Conservation (phyloP, 2,329 filamentous ascomycete genomes). For the Verticillium tricorpus region DNA sequence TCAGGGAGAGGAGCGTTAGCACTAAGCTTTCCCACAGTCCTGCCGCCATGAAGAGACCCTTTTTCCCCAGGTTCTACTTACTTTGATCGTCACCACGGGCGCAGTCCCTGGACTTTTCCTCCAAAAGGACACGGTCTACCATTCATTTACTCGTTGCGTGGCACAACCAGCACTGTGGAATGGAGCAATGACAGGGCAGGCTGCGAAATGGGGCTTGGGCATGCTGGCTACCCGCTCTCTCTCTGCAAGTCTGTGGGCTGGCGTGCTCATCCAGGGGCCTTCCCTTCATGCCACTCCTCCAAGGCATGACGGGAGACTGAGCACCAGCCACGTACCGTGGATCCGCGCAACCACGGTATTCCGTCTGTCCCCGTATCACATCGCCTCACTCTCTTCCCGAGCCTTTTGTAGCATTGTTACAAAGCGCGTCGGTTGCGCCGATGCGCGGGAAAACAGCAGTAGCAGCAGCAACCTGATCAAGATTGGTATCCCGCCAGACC, state of each 20-base stretch:
- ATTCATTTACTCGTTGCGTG: neutral
- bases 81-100: neutral
- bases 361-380: neutral
- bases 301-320: neutral
- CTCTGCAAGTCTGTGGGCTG: neutral
- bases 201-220: neutral
- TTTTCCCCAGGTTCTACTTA: neutral
- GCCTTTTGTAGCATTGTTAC: neutral
- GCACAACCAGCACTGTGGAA: neutral
- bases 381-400: neutral
- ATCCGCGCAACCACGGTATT: neutral
- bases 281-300: neutral
- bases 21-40: neutral
- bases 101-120: neutral
- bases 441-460: neutral
- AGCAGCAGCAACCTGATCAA: neutral
- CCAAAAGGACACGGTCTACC: neutral
- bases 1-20: neutral
- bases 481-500: neutral
- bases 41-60: neutral
- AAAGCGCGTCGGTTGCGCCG: neutral
- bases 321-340: neutral
- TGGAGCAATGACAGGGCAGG: neutral
- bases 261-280: neutral
- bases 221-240: neutral